Evolutionary conservation across 257 asterid species (phyloP).

Genomic region (Fraxinus pennsylvanica): DNA sequence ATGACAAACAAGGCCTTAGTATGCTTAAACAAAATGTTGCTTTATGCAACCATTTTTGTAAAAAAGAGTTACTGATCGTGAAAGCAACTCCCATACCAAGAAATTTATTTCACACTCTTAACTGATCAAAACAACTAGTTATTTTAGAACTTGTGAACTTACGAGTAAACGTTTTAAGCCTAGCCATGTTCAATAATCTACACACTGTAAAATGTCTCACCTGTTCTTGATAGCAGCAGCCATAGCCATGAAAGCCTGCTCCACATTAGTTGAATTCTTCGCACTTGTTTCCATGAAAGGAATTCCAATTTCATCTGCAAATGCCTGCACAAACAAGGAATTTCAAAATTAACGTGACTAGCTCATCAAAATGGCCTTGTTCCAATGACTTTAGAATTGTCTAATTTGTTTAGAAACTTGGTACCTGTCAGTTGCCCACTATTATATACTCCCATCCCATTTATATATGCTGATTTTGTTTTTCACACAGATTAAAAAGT

Average conservation of each 20-base stretch:
- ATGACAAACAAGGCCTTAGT: too few relatives aligned
- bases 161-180: not conserved
- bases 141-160: not conserved
- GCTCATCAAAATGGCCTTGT: not conserved
- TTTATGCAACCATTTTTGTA: not conserved
- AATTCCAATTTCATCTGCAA: constrained; percentile 63
- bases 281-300: constrained; percentile 70
- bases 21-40: not conserved
- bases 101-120: not conserved
- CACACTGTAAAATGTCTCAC: constrained; percentile 25
- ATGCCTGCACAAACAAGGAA: constrained; percentile 34
- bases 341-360: not conserved
- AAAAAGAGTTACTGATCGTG: not conserved
- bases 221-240: constrained; percentile 55
- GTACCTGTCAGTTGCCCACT: not conserved
- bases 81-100: not conserved
- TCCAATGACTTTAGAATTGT: not conserved
- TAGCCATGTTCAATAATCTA: not conserved
- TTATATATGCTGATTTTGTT: too few relatives aligned
- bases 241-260: constrained; percentile 71
- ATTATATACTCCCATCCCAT: not conserved
- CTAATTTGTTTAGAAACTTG: not conserved
- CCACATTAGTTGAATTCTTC: constrained; percentile 56
- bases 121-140: too few relatives aligned
- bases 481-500: too few relatives aligned